Evolutionary conservation across 805 yeast species (phyloP).

Genomic region (Suhomyces tanzawaensis): DNA sequence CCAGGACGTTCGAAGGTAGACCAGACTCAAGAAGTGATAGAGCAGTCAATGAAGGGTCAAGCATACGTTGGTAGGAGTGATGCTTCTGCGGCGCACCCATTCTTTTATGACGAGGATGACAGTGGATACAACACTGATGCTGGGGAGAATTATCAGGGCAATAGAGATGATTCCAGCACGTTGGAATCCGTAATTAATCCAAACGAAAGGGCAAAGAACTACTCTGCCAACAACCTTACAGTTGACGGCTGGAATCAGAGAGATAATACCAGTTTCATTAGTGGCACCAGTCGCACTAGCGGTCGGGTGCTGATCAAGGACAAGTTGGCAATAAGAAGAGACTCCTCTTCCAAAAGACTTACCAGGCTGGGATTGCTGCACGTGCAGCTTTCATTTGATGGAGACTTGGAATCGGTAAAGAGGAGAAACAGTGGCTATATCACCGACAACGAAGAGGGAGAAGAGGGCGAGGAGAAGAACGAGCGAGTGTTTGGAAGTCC

Average conservation of each 20-base stretch:
- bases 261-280: slow-evolving; percentile 5
- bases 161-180: not conserved
- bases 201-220: not conserved
- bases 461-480: not conserved
- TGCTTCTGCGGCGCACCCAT: not conserved
- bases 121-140: not conserved
- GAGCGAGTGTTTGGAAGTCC: not conserved
- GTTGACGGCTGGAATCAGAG: slow-evolving; percentile 1
- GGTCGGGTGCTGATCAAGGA: not conserved
- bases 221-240: not conserved
- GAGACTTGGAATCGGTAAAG: slow-evolving; percentile 5
- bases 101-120: slow-evolving; percentile 3
- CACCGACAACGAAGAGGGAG: slow-evolving; percentile 3
- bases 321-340: slow-evolving; percentile 1
- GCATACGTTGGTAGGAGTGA: not conserved
- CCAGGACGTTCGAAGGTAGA: not conserved
- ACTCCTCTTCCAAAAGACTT: not conserved
- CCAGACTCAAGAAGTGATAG: not conserved
- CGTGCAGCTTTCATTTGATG: slow-evolving; percentile 1
- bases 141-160: not conserved
- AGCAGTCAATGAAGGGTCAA: slow-evolving; percentile 1
- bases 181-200: slow-evolving; percentile 6
- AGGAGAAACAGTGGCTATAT: slow-evolving; percentile 9
- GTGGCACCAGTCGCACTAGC: slow-evolving; percentile 2
- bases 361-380: slow-evolving; percentile 3